These are phyloP conservation scores for Eimeria brunetti DNA, from an alignment of 169 alveolate genomes.

Conservation along the genomic window DNA sequence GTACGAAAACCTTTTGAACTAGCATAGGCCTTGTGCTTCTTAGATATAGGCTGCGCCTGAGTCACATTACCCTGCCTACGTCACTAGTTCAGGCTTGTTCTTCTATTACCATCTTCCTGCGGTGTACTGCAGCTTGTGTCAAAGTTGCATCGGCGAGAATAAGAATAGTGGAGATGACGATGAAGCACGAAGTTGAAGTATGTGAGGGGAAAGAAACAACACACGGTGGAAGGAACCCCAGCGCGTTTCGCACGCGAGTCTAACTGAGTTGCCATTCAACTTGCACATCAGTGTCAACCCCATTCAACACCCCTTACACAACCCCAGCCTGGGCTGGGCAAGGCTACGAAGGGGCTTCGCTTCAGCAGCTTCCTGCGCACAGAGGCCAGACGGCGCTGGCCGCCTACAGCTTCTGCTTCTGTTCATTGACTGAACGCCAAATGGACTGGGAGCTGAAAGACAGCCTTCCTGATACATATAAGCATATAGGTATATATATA, in stretches of 20 bases:
- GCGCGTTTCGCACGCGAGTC: neutral
- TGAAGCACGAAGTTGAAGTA: slow-evolving; percentile 5
- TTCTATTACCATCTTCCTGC: too few species aligned
- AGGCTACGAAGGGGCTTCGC: slow-evolving; percentile 13
- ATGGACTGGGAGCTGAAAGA: neutral
- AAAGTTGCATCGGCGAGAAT: neutral
- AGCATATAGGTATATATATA: neutral
- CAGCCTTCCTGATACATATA: neutral
- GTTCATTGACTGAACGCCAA: slow-evolving; percentile 3
- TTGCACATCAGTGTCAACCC: slow-evolving; percentile 2
- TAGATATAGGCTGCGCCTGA: too few species aligned
- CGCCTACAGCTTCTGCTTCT: slow-evolving; percentile 6
- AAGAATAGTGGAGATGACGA: neutral
- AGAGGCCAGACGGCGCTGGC: slow-evolving; percentile 32
- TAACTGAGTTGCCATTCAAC: neutral
- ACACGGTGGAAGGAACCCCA: neutral
- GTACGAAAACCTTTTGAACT: neutral
- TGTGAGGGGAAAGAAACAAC: neutral
- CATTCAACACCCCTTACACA: neutral
- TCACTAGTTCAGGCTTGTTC: too few species aligned
- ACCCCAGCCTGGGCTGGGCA: neutral
- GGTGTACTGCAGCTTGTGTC: too few species aligned
- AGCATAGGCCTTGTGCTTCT: neutral
- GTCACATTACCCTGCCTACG: too few species aligned
- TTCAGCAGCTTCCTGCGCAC: neutral